Evolutionary conservation across 495 filamentous ascomycete genomes (phyloP).

Genomic region (Hyphodiscus hymeniophilus): DNA sequence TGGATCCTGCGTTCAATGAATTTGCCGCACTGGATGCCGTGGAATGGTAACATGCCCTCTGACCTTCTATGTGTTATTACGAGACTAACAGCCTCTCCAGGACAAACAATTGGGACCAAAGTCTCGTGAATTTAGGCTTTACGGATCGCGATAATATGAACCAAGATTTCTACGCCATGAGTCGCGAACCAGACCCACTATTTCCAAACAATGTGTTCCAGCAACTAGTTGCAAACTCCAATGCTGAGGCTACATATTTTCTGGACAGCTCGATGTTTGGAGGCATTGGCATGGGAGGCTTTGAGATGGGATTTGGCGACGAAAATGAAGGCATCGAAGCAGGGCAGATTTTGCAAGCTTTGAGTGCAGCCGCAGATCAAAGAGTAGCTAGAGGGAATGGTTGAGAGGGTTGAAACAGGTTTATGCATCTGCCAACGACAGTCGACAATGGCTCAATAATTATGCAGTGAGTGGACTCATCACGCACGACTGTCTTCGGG

Average conservation of each 20-base stretch:
- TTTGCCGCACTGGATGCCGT: constrained; percentile 54
- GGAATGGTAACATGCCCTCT: constrained; percentile 37
- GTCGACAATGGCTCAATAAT: too few relatives aligned
- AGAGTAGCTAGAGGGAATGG: constrained; percentile 4
- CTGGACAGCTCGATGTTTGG: constrained; percentile 12
- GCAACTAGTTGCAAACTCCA: constrained; percentile 19
- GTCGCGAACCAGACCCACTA: constrained; percentile 41
- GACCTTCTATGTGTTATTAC: constrained; percentile 13
- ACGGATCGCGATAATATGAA: constrained; percentile 38
- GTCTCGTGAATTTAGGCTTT: constrained; percentile 53
- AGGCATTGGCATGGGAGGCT: constrained; percentile 6
- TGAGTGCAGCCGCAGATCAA: constrained; percentile 15
- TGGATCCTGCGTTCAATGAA: constrained; percentile 55
- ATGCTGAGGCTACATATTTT: constrained; percentile 16
- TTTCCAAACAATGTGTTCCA: constrained; percentile 22
- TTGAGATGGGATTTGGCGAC: constrained; percentile 9
- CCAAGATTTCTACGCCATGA: constrained; percentile 40
- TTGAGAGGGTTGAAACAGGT: background rate
- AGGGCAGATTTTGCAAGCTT: constrained; percentile 20
- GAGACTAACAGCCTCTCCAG: constrained; percentile 10
- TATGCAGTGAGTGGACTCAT: too few relatives aligned
- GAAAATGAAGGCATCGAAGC: constrained; percentile 23
- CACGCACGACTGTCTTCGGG: too few relatives aligned
- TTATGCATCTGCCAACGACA: too few relatives aligned
- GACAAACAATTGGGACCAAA: constrained; percentile 37